Evolutionary conservation across 2,329 filamentous ascomycete genomes (phyloP), one percentile per base, ranked within the genome.

Genomic region (Epichloe sibirici): DNA sequence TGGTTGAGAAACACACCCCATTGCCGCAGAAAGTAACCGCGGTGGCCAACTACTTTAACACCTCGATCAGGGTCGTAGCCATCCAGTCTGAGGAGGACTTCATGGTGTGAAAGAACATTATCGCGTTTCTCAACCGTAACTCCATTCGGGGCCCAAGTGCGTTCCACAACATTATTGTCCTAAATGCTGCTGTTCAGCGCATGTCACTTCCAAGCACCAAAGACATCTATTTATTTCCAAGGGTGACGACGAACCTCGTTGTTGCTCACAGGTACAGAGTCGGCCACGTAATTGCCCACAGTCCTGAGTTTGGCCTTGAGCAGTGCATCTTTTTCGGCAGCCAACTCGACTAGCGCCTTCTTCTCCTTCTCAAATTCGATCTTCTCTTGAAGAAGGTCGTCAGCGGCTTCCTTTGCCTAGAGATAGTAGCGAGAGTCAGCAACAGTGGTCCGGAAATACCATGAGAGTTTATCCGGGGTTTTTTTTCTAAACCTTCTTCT

Each of bases 11-110:
- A 90, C 40, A 96, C 82, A 55, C 91, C 93, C 75, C 90, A 95
- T 56, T 85, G 85, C 53, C 83, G 89, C 63, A 97, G 72, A 71
- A 91, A 96, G 73, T 97, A 97, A 40, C 91, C 91, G 61, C 91
- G 80, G 70, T 97, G 91, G 50, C 93, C 91, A 45, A 95, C 90
- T 57, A 97, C 81, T 76, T 97, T 97, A 58, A 90, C 87, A 59
- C 90, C 90, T 58, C 93, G 85, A 65, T 95, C 89, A 1, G 89
- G 86, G 66, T 97, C 93, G 66, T 95, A 96, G 51, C 91, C 90
- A 61, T 93, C 89, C 57, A 97, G 74, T 61, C 89, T 81, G 54
- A 85, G 82, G 55, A 97, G 81, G 51, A 98, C 90, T 67, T 97
- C 91, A 69, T 98, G 93, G 69, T 98, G 93, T 49, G 90, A 95